Percentiles rank a stretch among this genome's conserved stretches.
Conservation (phyloP, 148 eudicot genomes). For the Chenopodium suecicum region DNA sequence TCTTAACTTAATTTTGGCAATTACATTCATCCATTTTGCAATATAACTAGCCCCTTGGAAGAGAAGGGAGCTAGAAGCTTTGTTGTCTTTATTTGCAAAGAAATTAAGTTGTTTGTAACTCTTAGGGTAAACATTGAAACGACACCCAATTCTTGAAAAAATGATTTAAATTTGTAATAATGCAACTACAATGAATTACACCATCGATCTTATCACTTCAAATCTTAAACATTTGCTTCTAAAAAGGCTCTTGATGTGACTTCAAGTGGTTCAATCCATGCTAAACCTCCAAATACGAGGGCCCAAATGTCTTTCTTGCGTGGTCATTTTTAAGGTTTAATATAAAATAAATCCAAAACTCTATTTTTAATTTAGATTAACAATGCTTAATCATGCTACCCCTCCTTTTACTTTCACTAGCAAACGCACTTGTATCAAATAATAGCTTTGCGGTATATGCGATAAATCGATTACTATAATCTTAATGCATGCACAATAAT, state of each 20-base stretch:
- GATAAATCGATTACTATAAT: too few relatives aligned
- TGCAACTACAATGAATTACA: slow-evolving; percentile 6
- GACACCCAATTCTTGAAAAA: slow-evolving; percentile 12
- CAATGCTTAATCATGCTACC: slow-evolving; percentile 14
- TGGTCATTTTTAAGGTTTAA: slow-evolving; percentile 21
- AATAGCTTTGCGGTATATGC: not conserved
- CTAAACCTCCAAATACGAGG: slow-evolving; percentile 31
- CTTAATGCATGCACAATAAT: too few relatives aligned
- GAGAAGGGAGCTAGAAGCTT: not conserved
- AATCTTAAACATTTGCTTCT: slow-evolving; percentile 1
- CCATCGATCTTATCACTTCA: slow-evolving; percentile 19
- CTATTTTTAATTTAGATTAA: not conserved
- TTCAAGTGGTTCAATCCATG: slow-evolving; percentile 30
- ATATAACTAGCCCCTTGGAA: not conserved
- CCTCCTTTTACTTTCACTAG: slow-evolving; percentile 27
- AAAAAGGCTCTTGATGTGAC: slow-evolving; percentile 29
- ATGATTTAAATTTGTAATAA: slow-evolving; percentile 11
- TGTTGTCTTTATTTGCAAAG: not conserved
- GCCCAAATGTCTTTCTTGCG: slow-evolving; percentile 27
- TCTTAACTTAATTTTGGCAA: too few relatives aligned
- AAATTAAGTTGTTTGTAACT: not conserved
- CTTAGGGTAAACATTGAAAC: not conserved
- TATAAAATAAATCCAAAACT: not conserved
- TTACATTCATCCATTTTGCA: too few relatives aligned
- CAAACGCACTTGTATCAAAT: not conserved